Percentiles rank a stretch among this genome's conserved stretches.
Evolutionary conservation across 2,329 filamentous ascomycete genomes (phyloP).

Genomic region (Hypoxylon sp.): DNA sequence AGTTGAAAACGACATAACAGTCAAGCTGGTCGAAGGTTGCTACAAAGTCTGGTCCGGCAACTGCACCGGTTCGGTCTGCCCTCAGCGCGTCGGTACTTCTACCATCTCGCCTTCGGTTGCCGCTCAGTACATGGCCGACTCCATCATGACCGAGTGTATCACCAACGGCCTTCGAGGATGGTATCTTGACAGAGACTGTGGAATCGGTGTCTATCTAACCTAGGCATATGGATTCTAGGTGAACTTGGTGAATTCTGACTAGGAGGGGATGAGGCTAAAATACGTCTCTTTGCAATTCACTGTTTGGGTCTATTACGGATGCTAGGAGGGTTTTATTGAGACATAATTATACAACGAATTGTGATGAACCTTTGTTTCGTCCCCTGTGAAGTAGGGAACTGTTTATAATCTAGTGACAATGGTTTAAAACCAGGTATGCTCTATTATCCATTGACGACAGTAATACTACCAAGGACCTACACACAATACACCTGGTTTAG

Average conservation of each 20-base stretch:
- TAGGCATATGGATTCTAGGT: slow-evolving; percentile 21
- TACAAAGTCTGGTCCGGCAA: slow-evolving; percentile 48
- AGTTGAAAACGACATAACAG: slow-evolving; percentile 43
- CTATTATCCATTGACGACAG: not conserved
- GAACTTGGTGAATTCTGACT: not conserved
- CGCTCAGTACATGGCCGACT: slow-evolving; percentile 48
- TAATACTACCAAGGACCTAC: not conserved
- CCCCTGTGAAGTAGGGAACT: not conserved
- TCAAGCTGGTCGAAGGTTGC: slow-evolving; percentile 50
- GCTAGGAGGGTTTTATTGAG: slow-evolving; percentile 15
- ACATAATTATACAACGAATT: slow-evolving; percentile 19
- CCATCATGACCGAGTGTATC: slow-evolving; percentile 50
- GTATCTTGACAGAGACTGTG: slow-evolving; percentile 49
- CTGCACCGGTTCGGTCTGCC: slow-evolving; percentile 51
- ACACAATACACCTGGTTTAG: not conserved
- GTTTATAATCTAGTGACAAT: not conserved
- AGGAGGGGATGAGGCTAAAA: slow-evolving; percentile 2
- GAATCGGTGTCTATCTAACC: slow-evolving; percentile 50
- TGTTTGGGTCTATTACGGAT: slow-evolving; percentile 1
- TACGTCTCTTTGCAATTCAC: slow-evolving; percentile 8
- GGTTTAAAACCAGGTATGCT: not conserved
- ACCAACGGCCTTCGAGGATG: slow-evolving; percentile 51
- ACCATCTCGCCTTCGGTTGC: slow-evolving; percentile 46
- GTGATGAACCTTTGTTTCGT: not conserved
- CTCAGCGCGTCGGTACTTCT: slow-evolving; percentile 46